phyloP scores from a whole-genome alignment of 768 basidiomycete genomes.

The Collybia nuda region DNA sequence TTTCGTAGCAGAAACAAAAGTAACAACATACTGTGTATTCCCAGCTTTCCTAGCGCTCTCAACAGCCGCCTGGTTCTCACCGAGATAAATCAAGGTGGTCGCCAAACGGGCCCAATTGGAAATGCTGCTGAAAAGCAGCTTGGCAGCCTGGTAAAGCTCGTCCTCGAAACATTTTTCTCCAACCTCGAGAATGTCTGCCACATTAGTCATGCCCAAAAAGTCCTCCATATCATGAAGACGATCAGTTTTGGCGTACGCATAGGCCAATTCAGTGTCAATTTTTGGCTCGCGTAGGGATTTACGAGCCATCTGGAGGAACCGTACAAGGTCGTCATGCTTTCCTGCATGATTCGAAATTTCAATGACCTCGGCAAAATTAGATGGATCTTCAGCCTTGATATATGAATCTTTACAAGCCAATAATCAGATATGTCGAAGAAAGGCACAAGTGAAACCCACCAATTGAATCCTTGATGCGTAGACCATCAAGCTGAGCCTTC shows the following conservation, averaged over 20 bases:
- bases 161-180: slow-evolving; percentile 99
- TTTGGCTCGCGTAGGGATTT: slow-evolving; percentile 95
- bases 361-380: slow-evolving; percentile 92
- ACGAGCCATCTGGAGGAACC: slow-evolving; percentile 98
- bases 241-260: slow-evolving; percentile 97
- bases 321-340: slow-evolving; percentile 89
- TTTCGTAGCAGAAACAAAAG: neutral
- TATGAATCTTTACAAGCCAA: slow-evolving; percentile 70
- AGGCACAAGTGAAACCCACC: slow-evolving; percentile 45
- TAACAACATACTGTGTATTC: slow-evolving; percentile 94
- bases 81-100: slow-evolving; percentile 96
- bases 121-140: slow-evolving; percentile 93
- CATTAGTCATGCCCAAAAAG: slow-evolving; percentile 97
- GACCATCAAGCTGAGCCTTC: slow-evolving; percentile 98
- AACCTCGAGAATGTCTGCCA: slow-evolving; percentile 93
- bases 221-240: slow-evolving; percentile 99
- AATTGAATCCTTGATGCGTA: slow-evolving; percentile 97
- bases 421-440: slow-evolving; percentile 3
- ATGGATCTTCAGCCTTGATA: slow-evolving; percentile 94
- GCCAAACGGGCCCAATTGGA: slow-evolving; percentile 99
- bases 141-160: slow-evolving; percentile 95
- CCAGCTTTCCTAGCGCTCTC: slow-evolving; percentile 99
- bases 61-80: slow-evolving; percentile 97
- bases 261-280: slow-evolving; percentile 97
- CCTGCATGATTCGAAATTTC: slow-evolving; percentile 95